Percentiles rank a stretch among this genome's conserved stretches.
phyloP scores from a whole-genome alignment of 495 filamentous ascomycete genomes.

The Schizothecium vesticola region DNA sequence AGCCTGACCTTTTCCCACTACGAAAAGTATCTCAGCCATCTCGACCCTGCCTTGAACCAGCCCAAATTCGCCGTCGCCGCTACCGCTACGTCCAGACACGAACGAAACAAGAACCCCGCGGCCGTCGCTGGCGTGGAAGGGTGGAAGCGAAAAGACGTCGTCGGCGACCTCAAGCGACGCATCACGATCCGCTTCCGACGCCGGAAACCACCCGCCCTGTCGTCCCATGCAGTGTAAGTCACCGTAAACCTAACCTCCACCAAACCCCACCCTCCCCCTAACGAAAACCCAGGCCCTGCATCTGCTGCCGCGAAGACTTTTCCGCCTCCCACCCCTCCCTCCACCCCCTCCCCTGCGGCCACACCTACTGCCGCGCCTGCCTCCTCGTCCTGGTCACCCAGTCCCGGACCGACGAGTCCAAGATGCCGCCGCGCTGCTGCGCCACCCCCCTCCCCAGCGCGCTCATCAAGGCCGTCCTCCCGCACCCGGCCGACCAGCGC shows the following conservation, averaged over 20 bases:
- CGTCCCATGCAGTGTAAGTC: constrained; percentile 33
- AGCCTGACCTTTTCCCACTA: constrained; percentile 48
- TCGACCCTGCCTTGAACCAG: constrained; percentile 36
- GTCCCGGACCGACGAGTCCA: constrained; percentile 46
- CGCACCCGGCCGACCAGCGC: constrained; percentile 42
- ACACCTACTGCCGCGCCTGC: constrained; percentile 49
- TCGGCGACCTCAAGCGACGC: constrained; percentile 36
- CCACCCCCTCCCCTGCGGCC: constrained; percentile 47
- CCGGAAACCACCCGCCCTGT: constrained; percentile 22
- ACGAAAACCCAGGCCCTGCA: constrained; percentile 38
- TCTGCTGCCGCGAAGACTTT: constrained; percentile 49
- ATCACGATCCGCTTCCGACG: constrained; percentile 36
- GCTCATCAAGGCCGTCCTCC: constrained; percentile 46
- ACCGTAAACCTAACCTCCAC: not conserved
- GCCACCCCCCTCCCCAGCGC: constrained; percentile 47
- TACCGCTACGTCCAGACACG: constrained; percentile 14
- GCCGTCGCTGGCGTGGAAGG: constrained; percentile 19
- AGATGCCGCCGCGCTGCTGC: constrained; percentile 55
- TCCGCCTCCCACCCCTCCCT: constrained; percentile 27
- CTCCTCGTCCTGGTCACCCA: constrained; percentile 46
- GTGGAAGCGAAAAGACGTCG: constrained; percentile 36
- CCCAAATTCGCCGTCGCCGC: constrained; percentile 25
- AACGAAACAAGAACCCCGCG: constrained; percentile 25
- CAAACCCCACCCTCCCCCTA: not conserved
- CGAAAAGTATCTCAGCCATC: constrained; percentile 44